Percentiles rank a stretch among this genome's conserved stretches.
Conservation (phyloP, 2,329 filamentous ascomycete genomes). For the Sclerotiophoma versabilis region DNA sequence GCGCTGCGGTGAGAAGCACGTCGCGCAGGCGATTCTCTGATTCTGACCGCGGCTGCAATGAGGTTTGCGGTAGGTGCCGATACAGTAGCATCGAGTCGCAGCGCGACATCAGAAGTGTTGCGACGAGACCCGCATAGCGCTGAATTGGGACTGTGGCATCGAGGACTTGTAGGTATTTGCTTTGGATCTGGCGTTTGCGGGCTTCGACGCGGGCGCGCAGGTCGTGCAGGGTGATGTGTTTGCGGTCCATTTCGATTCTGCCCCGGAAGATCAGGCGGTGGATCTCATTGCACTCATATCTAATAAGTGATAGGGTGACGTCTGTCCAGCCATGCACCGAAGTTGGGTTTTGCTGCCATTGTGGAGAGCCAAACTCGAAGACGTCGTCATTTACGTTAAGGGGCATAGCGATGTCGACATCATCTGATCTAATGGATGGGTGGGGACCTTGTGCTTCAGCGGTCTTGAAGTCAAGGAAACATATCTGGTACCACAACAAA, state of each 20-base stretch:
- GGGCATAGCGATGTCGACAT: conserved; percentile 48
- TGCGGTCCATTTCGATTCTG: conserved; percentile 49
- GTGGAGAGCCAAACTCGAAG: conserved; percentile 45
- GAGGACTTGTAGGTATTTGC: conserved; percentile 44
- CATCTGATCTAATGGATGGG: conserved; percentile 46
- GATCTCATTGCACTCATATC: conserved; percentile 49
- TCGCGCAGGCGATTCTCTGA: conserved; percentile 48
- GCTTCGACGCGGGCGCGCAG: conserved; percentile 45
- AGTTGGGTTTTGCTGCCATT: conserved; percentile 46
- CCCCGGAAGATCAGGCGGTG: conserved; percentile 49
- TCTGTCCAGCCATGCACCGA: conserved; percentile 45
- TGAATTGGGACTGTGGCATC: conserved; percentile 45
- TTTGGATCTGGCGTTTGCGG: conserved; percentile 44
- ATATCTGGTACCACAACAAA: conserved; percentile 49
- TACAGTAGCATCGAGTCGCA: conserved; percentile 51
- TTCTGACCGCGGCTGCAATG: conserved; percentile 42
- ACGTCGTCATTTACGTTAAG: conserved; percentile 49
- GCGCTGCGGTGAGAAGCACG: conserved; percentile 45
- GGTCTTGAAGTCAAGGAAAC: conserved; percentile 49
- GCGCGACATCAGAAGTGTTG: conserved; percentile 47
- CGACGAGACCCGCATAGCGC: conserved; percentile 48
- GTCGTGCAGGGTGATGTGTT: conserved; percentile 47
- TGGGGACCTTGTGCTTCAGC: conserved; percentile 49
- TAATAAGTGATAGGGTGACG: conserved; percentile 44
- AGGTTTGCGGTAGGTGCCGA: conserved; percentile 47